Percentiles rank a stretch among this genome's conserved stretches.
These are phyloP conservation scores for Fraxinus sp. DNA, from an alignment of 305 asterid species.

Conservation along the genomic window DNA sequence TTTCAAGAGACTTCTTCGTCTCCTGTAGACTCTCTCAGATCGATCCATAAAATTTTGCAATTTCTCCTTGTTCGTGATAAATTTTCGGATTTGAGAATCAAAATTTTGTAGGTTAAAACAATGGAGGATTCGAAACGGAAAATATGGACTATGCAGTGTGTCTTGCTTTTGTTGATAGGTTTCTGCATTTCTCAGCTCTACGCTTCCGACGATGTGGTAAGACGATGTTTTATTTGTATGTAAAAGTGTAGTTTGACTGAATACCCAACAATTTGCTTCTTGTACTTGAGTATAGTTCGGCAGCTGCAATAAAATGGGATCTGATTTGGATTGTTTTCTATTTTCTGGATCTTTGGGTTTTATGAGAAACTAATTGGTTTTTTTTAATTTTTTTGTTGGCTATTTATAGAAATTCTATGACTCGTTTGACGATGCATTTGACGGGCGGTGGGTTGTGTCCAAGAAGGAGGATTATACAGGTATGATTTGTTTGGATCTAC, in stretches of 20 bases:
- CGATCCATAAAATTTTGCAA: background rate
- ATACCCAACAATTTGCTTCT: background rate
- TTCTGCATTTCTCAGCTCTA: constrained; percentile 33
- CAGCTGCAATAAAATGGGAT: background rate
- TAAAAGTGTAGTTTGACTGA: background rate
- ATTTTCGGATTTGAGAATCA: background rate
- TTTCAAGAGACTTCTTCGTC: constrained; percentile 23
- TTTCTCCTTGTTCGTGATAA: background rate
- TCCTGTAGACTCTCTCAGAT: background rate
- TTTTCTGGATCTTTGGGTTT: background rate
- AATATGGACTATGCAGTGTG: constrained; percentile 23
- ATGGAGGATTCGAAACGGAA: constrained; percentile 29
- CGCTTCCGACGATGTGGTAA: constrained; percentile 39
- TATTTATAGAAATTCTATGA: constrained; percentile 38
- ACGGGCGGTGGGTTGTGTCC: constrained; percentile 44
- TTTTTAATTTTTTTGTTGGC: background rate
- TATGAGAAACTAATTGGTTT: background rate
- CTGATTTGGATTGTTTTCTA: background rate
- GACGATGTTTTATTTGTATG: background rate
- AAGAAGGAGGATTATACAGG: constrained; percentile 47
- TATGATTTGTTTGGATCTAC: constrained; percentile 4
- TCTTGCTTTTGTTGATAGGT: constrained; percentile 23
- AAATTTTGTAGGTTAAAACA: background rate
- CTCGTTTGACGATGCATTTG: constrained; percentile 45
- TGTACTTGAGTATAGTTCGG: background rate